phyloP scores from a whole-genome alignment of 345 rosid genomes.

The Syzygium oleosum region DNA sequence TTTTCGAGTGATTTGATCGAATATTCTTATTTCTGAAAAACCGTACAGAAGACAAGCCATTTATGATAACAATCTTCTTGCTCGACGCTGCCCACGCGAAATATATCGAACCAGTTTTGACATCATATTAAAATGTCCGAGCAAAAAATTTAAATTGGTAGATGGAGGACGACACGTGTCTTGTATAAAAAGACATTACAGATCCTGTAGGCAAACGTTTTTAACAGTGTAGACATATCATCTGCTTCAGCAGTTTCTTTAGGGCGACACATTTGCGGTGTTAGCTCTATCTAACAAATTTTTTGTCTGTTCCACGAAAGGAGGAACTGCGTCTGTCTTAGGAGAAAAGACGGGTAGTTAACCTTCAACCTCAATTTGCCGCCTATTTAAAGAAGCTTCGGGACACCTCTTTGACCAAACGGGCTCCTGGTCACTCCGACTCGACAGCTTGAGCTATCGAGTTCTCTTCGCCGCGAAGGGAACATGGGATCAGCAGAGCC shows the following conservation, averaged over 20 bases:
- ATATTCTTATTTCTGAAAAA: no score
- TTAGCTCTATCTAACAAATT: background rate
- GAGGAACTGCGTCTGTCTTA: background rate
- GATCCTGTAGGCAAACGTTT: background rate
- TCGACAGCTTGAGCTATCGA: background rate
- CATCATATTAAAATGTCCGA: background rate
- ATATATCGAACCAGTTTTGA: background rate
- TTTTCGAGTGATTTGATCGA: no score
- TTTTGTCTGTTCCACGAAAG: background rate
- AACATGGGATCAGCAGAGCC: constrained; percentile 11
- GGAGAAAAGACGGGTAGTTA: background rate
- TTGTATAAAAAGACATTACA: background rate
- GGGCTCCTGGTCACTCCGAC: background rate
- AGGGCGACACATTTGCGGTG: background rate
- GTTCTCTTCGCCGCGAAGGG: background rate
- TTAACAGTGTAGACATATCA: background rate
- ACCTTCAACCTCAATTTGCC: background rate
- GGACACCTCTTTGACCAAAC: background rate
- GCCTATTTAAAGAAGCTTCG: background rate
- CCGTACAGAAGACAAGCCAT: no score
- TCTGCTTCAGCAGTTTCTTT: background rate
- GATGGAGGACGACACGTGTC: background rate
- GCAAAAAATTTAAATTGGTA: background rate
- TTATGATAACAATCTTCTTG: background rate
- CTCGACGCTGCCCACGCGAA: background rate